Evolutionary conservation across 441 rosid genomes (phyloP).

Genomic region (Erysimum cheiri): DNA sequence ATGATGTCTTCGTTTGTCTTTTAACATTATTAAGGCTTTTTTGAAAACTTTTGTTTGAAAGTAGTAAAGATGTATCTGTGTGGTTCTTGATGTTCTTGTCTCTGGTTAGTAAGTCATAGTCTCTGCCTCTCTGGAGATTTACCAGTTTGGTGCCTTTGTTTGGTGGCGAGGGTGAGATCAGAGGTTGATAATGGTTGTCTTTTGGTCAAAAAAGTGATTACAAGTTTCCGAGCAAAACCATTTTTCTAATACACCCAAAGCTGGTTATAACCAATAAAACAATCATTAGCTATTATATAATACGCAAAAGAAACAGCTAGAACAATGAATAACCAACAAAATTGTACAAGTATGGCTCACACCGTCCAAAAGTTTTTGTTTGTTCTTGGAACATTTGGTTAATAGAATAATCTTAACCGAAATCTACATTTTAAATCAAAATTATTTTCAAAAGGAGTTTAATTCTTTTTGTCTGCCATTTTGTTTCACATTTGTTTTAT

Average conservation of each 20-base stretch:
- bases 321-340: neutral
- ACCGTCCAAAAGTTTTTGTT: neutral
- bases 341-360: neutral
- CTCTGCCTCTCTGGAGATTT: neutral
- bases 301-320: too few species aligned
- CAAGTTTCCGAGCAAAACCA: neutral
- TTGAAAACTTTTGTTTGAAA: constrained; percentile 15
- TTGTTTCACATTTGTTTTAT: neutral
- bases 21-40: constrained; percentile 27
- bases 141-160: neutral
- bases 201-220: neutral
- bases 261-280: neutral
- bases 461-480: too few species aligned
- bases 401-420: neutral
- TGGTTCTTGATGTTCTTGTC: constrained; percentile 15
- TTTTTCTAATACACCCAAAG: neutral
- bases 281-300: neutral
- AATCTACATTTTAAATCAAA: too few species aligned
- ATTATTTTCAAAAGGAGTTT: too few species aligned
- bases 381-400: neutral
- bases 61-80: constrained; percentile 26
- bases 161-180: constrained; percentile 1
- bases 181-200: neutral
- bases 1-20: constrained; percentile 27
- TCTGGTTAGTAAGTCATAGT: constrained; percentile 13